Conservation (phyloP, 148 eudicot genomes). For the Vaccinium myrtillus region DNA sequence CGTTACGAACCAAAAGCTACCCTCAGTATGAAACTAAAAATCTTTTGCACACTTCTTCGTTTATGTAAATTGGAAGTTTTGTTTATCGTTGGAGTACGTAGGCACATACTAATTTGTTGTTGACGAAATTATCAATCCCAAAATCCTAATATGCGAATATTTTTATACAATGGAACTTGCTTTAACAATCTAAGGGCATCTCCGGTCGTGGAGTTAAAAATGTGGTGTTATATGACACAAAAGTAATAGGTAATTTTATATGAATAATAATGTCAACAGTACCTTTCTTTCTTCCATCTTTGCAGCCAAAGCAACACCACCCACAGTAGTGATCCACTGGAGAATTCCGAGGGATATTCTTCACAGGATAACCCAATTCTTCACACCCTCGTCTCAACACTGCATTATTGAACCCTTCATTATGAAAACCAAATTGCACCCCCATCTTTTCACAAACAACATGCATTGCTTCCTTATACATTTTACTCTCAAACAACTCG, state of each 20-base stretch:
- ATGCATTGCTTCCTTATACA: slow-evolving; percentile 53
- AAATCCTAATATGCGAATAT: not conserved
- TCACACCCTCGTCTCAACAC: slow-evolving; percentile 65
- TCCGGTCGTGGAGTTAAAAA: too few relatives aligned
- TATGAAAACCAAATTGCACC: slow-evolving; percentile 51
- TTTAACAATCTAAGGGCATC: not conserved
- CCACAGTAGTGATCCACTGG: slow-evolving; percentile 67
- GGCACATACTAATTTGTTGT: not conserved
- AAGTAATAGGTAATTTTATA: not conserved
- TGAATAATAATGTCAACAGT: not conserved
- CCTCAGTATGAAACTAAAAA: not conserved
- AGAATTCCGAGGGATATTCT: slow-evolving; percentile 52
- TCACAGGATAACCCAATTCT: slow-evolving; percentile 57
- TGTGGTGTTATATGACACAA: too few relatives aligned
- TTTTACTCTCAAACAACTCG: slow-evolving; percentile 46
- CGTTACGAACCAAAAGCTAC: not conserved
- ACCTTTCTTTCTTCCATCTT: slow-evolving; percentile 67
- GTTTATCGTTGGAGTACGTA: not conserved
- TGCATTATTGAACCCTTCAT: slow-evolving; percentile 65
- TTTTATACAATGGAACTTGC: not conserved
- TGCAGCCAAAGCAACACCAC: slow-evolving; percentile 85
- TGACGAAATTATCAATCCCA: not conserved
- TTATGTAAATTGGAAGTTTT: not conserved
- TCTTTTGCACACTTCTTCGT: not conserved
- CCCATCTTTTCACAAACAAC: slow-evolving; percentile 64